Conservation (phyloP, 2,329 filamentous ascomycete genomes). For the Nemania bipapillata region DNA sequence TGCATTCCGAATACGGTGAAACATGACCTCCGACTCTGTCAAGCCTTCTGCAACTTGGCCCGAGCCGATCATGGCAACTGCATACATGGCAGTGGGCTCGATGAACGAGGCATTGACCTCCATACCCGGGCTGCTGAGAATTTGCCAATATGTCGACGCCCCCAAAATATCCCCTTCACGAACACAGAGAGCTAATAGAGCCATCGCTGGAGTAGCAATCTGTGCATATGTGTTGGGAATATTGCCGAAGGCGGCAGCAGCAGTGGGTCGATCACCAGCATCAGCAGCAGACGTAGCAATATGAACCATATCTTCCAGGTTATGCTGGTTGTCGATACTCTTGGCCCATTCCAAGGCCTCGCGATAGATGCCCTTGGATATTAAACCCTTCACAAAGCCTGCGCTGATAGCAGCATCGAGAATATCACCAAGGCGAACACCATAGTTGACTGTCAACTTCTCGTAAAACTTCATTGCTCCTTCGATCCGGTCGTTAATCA, state of each 20-base stretch:
- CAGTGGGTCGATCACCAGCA: constrained; percentile 74
- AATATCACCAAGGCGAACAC: constrained; percentile 68
- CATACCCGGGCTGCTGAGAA: constrained; percentile 72
- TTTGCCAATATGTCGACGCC: constrained; percentile 82
- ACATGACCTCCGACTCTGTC: constrained; percentile 83
- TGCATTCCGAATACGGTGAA: constrained; percentile 78
- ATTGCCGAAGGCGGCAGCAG: constrained; percentile 72
- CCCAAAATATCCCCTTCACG: constrained; percentile 81
- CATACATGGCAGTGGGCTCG: constrained; percentile 90
- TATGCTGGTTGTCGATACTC: constrained; percentile 68
- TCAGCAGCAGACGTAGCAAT: constrained; percentile 85
- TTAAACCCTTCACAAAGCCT: constrained; percentile 81
- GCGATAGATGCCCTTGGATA: constrained; percentile 74
- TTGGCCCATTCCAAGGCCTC: constrained; percentile 80
- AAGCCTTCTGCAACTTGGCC: constrained; percentile 86
- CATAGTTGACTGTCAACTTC: constrained; percentile 75
- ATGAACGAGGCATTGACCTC: constrained; percentile 74
- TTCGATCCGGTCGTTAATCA: constrained; percentile 80
- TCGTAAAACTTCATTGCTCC: constrained; percentile 87
- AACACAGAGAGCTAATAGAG: constrained; percentile 86
- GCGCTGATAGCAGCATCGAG: constrained; percentile 76
- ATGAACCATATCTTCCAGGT: constrained; percentile 72
- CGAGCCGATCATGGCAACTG: constrained; percentile 85
- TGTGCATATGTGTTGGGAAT: constrained; percentile 64
- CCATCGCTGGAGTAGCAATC: constrained; percentile 72